phyloP scores from a whole-genome alignment of 2,329 filamentous ascomycete species.

The Aureobasidium sp. region DNA sequence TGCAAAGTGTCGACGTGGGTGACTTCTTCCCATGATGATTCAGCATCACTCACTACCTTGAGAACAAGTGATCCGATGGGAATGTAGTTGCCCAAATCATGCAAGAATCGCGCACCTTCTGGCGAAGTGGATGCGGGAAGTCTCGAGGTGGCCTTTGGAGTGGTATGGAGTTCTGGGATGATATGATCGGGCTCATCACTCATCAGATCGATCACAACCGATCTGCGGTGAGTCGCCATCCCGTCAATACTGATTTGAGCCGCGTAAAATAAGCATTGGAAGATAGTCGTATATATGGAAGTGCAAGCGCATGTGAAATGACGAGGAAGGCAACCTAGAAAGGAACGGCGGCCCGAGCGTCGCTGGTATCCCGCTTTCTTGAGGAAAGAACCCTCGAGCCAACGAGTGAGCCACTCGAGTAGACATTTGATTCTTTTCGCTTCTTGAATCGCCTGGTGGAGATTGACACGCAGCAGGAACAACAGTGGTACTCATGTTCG shows the following conservation, averaged over 20 bases:
- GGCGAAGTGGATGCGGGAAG: not conserved
- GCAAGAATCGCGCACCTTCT: constrained; percentile 10
- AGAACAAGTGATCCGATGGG: constrained; percentile 23
- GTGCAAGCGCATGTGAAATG: not conserved
- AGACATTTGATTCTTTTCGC: no score
- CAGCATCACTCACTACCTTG: not conserved
- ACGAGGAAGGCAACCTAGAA: no score
- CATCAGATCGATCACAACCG: not conserved
- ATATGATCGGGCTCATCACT: not conserved
- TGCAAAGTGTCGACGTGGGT: not conserved
- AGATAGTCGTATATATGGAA: not conserved
- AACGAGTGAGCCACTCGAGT: no score
- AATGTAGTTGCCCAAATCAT: constrained; percentile 22
- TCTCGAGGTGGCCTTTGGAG: not conserved
- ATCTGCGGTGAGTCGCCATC: not conserved
- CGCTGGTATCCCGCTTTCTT: no score
- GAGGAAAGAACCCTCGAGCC: no score
- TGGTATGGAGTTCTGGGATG: not conserved
- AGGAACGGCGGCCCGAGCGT: no score
- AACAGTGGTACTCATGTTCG: no score
- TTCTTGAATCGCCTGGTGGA: no score
- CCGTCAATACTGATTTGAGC: not conserved
- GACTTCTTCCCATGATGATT: constrained; percentile 14
- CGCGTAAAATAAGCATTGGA: not conserved
- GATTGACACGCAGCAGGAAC: no score